Percentiles rank a stretch among this genome's conserved stretches.
These are phyloP conservation scores for Ramalina peruviana DNA, from an alignment of 495 filamentous ascomycete genomes.

Conservation along the genomic window DNA sequence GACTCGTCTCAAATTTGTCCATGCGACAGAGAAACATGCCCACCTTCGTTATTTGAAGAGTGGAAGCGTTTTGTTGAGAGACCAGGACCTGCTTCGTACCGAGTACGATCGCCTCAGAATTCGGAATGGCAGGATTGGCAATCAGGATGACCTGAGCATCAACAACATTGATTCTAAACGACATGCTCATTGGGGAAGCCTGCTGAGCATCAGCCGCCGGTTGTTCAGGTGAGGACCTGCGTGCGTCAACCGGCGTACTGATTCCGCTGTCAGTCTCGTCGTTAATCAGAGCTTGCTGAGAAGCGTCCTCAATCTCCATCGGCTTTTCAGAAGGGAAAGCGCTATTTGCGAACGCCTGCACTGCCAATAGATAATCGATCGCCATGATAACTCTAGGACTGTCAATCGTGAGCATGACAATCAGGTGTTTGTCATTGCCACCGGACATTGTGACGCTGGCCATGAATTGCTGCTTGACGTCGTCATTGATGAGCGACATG, in stretches of 20 bases:
- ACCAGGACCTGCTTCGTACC: slow-evolving; percentile 86
- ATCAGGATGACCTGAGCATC: slow-evolving; percentile 93
- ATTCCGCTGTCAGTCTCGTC: slow-evolving; percentile 43
- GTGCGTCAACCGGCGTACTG: slow-evolving; percentile 11
- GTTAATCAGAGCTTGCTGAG: slow-evolving; percentile 41
- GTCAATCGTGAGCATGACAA: slow-evolving; percentile 88
- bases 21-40: slow-evolving; percentile 98
- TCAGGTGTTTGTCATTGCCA: slow-evolving; percentile 66
- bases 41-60: slow-evolving; percentile 78
- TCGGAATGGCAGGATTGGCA: slow-evolving; percentile 76
- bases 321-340: slow-evolving; percentile 50
- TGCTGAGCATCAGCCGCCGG: slow-evolving; percentile 8
- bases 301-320: slow-evolving; percentile 36
- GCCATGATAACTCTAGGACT: slow-evolving; percentile 92
- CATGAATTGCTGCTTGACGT: slow-evolving; percentile 93
- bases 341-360: slow-evolving; percentile 64
- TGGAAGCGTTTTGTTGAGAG: slow-evolving; percentile 86
- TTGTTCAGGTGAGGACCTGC: slow-evolving; percentile 21
- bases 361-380: slow-evolving; percentile 82
- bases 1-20: slow-evolving; percentile 82
- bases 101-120: slow-evolving; percentile 90
- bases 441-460: slow-evolving; percentile 87
- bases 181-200: slow-evolving; percentile 46
- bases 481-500: slow-evolving; percentile 90
- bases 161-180: slow-evolving; percentile 85